Evolutionary conservation across 768 basidiomycete species (phyloP).

Genomic region (Inosperma sp.): DNA sequence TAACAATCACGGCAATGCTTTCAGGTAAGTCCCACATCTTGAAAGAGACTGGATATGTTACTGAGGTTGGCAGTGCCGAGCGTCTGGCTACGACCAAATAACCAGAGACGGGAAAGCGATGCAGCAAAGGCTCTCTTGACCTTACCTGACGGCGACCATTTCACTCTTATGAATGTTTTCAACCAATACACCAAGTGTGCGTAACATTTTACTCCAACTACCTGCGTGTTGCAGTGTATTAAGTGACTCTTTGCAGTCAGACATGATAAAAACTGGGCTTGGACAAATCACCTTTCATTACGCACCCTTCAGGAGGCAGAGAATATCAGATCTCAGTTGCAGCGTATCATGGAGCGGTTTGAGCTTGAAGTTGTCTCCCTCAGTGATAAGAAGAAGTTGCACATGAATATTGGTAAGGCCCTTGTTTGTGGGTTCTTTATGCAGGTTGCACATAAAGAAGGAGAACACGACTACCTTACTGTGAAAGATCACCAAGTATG

Average conservation of each 20-base stretch:
- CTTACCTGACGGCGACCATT: too few species aligned
- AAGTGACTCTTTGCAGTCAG: conserved; percentile 45
- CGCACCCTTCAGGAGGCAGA: conserved; percentile 86
- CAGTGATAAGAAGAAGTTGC: conserved; percentile 66
- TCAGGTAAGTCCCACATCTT: conserved; percentile 58
- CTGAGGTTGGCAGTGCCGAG: conserved; percentile 71
- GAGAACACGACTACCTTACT: conserved; percentile 79
- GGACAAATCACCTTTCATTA: conserved; percentile 80
- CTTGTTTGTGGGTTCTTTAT: too few species aligned
- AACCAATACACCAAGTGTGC: conserved; percentile 84
- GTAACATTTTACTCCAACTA: conserved; percentile 25
- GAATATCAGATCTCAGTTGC: conserved; percentile 86
- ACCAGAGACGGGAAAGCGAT: conserved; percentile 86
- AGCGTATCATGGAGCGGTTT: conserved; percentile 86
- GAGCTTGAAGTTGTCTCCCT: conserved; percentile 74
- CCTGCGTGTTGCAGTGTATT: not conserved
- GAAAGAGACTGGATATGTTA: not conserved
- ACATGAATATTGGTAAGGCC: conserved; percentile 63
- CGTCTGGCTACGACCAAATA: conserved; percentile 89
- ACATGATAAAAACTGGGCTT: conserved; percentile 83
- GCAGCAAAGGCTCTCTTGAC: conserved; percentile 82
- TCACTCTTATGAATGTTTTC: conserved; percentile 92
- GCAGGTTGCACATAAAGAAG: conserved; percentile 93
- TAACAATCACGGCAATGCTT: conserved; percentile 94
- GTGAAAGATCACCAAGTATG: conserved; percentile 92